These are phyloP conservation scores for Hirsutella thompsonii DNA, from an alignment of 2,329 filamentous ascomycete species.

Conservation along the genomic window DNA sequence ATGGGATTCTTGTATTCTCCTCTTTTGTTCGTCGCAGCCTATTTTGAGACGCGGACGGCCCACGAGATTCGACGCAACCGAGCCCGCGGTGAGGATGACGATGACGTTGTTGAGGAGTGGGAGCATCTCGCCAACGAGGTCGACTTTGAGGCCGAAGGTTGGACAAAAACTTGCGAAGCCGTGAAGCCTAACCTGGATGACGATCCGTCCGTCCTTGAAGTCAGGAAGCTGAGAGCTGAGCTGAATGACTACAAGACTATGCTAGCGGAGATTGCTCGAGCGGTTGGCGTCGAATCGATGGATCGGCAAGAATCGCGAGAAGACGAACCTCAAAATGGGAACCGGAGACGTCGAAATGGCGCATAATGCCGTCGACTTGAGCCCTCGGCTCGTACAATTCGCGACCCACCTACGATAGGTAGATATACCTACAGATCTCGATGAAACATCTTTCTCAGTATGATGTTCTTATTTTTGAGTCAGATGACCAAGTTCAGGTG, in stretches of 20 bases:
- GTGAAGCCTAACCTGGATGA: conserved; percentile 72
- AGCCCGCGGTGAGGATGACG: conserved; percentile 70
- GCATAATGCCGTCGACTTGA: too few species aligned
- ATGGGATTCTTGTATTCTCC: conserved; percentile 83
- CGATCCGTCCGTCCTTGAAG: conserved; percentile 62
- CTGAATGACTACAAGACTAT: conserved; percentile 42
- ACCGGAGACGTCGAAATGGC: neutral
- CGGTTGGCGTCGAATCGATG: conserved; percentile 6
- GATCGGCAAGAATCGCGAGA: neutral
- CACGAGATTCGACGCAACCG: conserved; percentile 60
- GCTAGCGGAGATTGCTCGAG: conserved; percentile 20
- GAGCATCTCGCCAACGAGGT: conserved; percentile 63
- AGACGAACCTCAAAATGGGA: conserved; percentile 1
- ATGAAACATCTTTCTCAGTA: too few species aligned
- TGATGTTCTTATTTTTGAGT: too few species aligned
- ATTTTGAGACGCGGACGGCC: conserved; percentile 54
- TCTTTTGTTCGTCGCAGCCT: conserved; percentile 65
- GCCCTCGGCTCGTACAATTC: too few species aligned
- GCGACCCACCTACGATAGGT: too few species aligned
- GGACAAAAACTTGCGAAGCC: conserved; percentile 67
- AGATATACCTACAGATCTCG: too few species aligned
- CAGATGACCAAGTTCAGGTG: too few species aligned
- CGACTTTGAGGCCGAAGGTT: conserved; percentile 74
- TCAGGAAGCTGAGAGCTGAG: conserved; percentile 44
- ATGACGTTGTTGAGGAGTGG: conserved; percentile 85